Conservation (phyloP, 176 grass and related monocot genomes). For the Hordeum marinum region DNA sequence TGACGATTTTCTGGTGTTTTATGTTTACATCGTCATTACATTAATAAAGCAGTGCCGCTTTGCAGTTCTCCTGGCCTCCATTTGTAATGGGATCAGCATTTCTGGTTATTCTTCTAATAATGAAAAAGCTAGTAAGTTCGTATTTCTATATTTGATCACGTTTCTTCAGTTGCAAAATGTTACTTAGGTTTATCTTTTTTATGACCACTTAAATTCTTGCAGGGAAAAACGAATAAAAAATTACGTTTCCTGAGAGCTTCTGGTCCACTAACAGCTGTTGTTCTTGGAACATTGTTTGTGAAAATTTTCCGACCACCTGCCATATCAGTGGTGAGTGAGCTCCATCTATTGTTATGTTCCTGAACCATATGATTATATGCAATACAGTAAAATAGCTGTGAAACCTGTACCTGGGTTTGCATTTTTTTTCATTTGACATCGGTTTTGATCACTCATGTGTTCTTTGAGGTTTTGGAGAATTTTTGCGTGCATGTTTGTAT, state of each 20-base stretch:
- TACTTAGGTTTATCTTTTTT: background rate
- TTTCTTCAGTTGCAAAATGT: constrained; percentile 1
- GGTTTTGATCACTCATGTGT: background rate
- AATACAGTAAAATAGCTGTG: background rate
- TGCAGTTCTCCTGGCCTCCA: constrained; percentile 88
- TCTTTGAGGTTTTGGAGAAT: background rate
- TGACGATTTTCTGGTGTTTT: background rate
- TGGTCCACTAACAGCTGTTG: constrained; percentile 85
- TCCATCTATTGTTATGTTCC: constrained; percentile 12
- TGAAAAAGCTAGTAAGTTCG: constrained; percentile 72
- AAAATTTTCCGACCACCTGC: constrained; percentile 85
- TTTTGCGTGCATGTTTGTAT: background rate
- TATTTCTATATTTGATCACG: background rate
- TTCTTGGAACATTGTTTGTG: constrained; percentile 78
- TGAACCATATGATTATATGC: background rate
- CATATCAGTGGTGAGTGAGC: constrained; percentile 82
- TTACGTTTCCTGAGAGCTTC: constrained; percentile 65
- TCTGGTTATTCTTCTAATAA: constrained; percentile 73
- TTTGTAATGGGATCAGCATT: constrained; percentile 86
- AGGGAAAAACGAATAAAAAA: constrained; percentile 90
- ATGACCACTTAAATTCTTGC: constrained; percentile 24
- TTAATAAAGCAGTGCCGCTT: constrained; percentile 31
- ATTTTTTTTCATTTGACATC: constrained; percentile 6
- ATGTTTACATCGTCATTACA: background rate
- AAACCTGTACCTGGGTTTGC: background rate